Conservation (phyloP, 768 basidiomycete species). For the Tylopilus felleus region DNA sequence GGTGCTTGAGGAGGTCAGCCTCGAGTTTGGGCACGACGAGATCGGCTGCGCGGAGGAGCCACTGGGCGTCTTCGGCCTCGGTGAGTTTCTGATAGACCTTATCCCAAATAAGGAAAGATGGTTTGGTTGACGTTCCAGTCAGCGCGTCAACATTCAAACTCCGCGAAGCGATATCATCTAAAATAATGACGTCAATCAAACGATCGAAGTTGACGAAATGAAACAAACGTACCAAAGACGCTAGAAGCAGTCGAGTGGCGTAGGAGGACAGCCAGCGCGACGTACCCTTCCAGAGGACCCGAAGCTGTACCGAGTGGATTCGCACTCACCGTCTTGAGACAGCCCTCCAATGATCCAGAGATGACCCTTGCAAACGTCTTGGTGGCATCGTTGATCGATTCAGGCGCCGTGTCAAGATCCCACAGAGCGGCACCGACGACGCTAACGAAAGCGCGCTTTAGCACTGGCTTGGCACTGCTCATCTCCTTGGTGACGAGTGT, state of each 20-base stretch:
- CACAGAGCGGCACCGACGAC: slow-evolving; percentile 62
- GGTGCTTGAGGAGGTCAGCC: slow-evolving; percentile 50
- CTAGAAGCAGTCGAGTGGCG: slow-evolving; percentile 50
- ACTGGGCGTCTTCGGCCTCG: slow-evolving; percentile 60
- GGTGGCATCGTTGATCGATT: slow-evolving; percentile 39
- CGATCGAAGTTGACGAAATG: not conserved
- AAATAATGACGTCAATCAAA: not conserved
- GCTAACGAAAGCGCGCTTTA: slow-evolving; percentile 59
- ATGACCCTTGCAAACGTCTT: slow-evolving; percentile 52
- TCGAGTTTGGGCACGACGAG: slow-evolving; percentile 46
- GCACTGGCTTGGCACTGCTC: slow-evolving; percentile 51
- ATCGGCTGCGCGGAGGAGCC: slow-evolving; percentile 70
- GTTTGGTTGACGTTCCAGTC: slow-evolving; percentile 54
- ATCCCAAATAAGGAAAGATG: slow-evolving; percentile 85
- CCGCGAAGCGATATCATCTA: slow-evolving; percentile 47
- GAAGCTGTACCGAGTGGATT: slow-evolving; percentile 58
- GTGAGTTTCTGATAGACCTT: slow-evolving; percentile 76
- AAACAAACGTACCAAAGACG: slow-evolving; percentile 47
- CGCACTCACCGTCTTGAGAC: slow-evolving; percentile 59
- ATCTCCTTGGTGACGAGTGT: slow-evolving; percentile 37
- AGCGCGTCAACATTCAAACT: slow-evolving; percentile 49
- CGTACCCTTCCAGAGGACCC: slow-evolving; percentile 83
- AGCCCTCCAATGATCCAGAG: slow-evolving; percentile 61
- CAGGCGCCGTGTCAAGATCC: slow-evolving; percentile 34
- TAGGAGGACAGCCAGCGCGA: slow-evolving; percentile 65